These are phyloP conservation scores for Ramalina intermedia DNA, from an alignment of 495 filamentous ascomycete species.

Conservation along the genomic window DNA sequence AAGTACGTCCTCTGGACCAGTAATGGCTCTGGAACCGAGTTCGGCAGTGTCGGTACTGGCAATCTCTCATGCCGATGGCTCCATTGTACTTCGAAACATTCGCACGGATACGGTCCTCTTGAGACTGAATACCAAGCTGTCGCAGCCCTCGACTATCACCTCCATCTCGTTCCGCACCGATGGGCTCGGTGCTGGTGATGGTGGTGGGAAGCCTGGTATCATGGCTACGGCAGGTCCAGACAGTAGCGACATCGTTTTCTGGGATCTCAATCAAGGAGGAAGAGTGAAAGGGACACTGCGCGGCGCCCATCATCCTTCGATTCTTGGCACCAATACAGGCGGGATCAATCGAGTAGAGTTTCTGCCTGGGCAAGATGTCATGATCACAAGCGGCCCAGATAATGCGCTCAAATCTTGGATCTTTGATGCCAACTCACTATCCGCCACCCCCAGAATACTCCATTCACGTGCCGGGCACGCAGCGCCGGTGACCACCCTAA, in stretches of 20 bases:
- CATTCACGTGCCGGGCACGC: conserved; percentile 80
- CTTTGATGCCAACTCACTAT: conserved; percentile 77
- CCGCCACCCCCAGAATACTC: conserved; percentile 65
- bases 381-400: conserved; percentile 80
- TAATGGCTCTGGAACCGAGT: conserved; percentile 70
- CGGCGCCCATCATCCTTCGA: conserved; percentile 67
- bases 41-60: conserved; percentile 77
- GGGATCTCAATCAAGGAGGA: conserved; percentile 85
- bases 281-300: conserved; percentile 68
- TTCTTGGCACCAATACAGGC: conserved; percentile 36
- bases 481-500: conserved; percentile 60
- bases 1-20: conserved; percentile 47
- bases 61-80: conserved; percentile 67
- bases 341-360: conserved; percentile 75
- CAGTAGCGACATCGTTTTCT: conserved; percentile 80
- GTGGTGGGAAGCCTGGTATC: conserved; percentile 63
- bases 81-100: conserved; percentile 67
- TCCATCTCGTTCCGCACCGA: conserved; percentile 87
- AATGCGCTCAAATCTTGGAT: conserved; percentile 94
- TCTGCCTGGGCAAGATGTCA: conserved; percentile 74
- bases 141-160: conserved; percentile 42
- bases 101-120: conserved; percentile 57
- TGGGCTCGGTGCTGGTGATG: conserved; percentile 75
- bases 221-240: conserved; percentile 66
- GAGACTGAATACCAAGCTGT: conserved; percentile 42